A percentile compares a stretch with the other conserved stretches of the same genome.
phyloP scores from a whole-genome alignment of 2,329 filamentous ascomycete genomes.

The Aspergillus neoniger region DNA sequence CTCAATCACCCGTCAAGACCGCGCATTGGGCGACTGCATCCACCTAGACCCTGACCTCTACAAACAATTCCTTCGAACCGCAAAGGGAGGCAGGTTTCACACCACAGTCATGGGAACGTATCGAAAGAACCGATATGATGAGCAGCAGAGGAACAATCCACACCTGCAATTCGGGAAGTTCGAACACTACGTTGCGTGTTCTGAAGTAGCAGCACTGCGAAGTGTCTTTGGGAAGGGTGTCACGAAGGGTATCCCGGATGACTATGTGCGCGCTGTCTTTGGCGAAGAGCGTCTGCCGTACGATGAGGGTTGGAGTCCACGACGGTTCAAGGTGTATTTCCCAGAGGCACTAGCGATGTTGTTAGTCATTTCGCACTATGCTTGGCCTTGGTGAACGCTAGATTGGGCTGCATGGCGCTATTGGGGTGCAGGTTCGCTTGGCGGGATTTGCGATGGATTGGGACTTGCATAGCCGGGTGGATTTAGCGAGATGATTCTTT shows the following conservation, averaged over 20 bases:
- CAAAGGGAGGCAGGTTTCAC: neutral
- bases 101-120: conserved; percentile 10
- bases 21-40: conserved; percentile 18
- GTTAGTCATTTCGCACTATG: conserved; percentile 15
- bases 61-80: conserved; percentile 1
- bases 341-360: conserved; percentile 10
- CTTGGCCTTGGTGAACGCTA: conserved; percentile 16
- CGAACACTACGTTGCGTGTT: conserved; percentile 16
- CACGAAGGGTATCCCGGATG: conserved; percentile 12
- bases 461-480: neutral
- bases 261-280: conserved; percentile 19
- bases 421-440: neutral
- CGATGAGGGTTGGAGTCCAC: conserved; percentile 19
- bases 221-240: conserved; percentile 16
- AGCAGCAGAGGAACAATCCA: conserved; percentile 12
- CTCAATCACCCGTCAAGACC: conserved; percentile 21
- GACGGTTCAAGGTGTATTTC: conserved; percentile 11
- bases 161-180: conserved; percentile 7
- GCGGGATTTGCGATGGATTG: neutral
- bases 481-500: neutral
- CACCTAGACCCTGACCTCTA: conserved; percentile 9
- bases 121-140: conserved; percentile 14
- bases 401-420: neutral
- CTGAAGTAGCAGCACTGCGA: conserved; percentile 13
- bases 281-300: conserved; percentile 21